These are phyloP conservation scores for Neodidymelliopsis sp. DNA, from an alignment of 2,329 filamentous ascomycete genomes.

Conservation along the genomic window DNA sequence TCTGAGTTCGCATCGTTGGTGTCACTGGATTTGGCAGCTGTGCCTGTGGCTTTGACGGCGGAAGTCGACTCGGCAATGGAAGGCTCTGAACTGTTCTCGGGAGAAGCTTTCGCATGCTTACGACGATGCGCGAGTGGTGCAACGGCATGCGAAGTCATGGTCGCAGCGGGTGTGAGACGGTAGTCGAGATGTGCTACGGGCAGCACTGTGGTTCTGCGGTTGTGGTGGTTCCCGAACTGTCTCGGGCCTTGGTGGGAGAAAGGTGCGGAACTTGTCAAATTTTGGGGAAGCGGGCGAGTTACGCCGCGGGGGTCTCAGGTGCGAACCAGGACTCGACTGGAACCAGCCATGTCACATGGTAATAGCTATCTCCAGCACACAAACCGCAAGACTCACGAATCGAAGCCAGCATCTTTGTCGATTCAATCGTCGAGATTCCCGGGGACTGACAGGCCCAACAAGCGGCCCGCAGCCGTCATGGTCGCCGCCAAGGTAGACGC, in stretches of 20 bases:
- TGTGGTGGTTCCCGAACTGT: conserved; percentile 16
- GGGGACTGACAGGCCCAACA: conserved; percentile 12
- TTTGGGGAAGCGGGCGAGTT: conserved; percentile 19
- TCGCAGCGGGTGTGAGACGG: conserved; percentile 2
- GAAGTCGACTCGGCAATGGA: conserved; percentile 30
- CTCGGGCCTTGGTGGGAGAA: conserved; percentile 17
- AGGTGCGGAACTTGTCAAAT: conserved; percentile 19
- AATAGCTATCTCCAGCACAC: not conserved
- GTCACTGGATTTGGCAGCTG: conserved; percentile 25
- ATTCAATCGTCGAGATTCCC: not conserved
- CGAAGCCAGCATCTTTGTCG: not conserved
- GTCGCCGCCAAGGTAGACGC: conserved; percentile 26
- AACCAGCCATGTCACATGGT: conserved; percentile 14
- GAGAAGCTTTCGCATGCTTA: conserved; percentile 36
- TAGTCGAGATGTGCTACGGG: not conserved
- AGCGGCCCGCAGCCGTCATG: conserved; percentile 19
- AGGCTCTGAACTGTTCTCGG: conserved; percentile 30
- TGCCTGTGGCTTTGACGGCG: conserved; percentile 25
- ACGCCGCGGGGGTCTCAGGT: conserved; percentile 19
- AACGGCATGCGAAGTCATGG: conserved; percentile 24
- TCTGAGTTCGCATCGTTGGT: conserved; percentile 31
- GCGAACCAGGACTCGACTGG: conserved; percentile 15
- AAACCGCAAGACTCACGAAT: not conserved
- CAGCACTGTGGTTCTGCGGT: conserved; percentile 15
- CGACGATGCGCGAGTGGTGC: conserved; percentile 23